phyloP scores from a whole-genome alignment of 2,329 filamentous ascomycete species.

The Pestalotiopsis fici region DNA sequence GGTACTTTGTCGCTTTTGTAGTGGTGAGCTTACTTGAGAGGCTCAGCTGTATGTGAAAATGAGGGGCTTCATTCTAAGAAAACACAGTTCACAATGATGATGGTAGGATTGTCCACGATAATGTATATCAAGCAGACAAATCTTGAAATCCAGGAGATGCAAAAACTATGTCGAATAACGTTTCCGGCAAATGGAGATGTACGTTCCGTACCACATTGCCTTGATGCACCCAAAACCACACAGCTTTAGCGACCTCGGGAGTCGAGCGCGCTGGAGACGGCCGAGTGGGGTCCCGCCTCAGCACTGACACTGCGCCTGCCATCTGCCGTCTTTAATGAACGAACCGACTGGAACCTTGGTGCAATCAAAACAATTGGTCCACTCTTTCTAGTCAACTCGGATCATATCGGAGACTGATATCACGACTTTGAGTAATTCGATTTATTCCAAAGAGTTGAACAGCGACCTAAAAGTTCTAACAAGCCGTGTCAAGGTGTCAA shows the following conservation, averaged over 20 bases:
- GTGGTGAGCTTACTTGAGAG: no score
- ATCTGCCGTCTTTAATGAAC: neutral
- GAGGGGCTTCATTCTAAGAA: no score
- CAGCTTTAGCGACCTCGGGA: neutral
- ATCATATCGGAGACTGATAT: neutral
- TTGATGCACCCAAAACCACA: neutral
- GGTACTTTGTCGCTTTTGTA: no score
- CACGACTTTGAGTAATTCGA: neutral
- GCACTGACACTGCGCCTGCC: neutral
- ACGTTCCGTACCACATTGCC: neutral
- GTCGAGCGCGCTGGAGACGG: neutral
- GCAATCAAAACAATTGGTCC: neutral
- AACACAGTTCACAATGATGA: no score
- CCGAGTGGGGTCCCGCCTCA: neutral
- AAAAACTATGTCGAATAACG: neutral
- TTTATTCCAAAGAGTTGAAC: neutral
- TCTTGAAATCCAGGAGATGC: neutral
- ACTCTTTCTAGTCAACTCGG: neutral
- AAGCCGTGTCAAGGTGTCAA: neutral
- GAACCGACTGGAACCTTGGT: neutral
- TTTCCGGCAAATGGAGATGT: neutral
- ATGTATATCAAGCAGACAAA: neutral
- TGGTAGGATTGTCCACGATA: no score
- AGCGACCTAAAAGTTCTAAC: neutral
- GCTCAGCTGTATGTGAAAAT: no score